phyloP scores from a whole-genome alignment of 1,284 basidiomycete species.

The Melanopsichium pennsylvanicum region DNA sequence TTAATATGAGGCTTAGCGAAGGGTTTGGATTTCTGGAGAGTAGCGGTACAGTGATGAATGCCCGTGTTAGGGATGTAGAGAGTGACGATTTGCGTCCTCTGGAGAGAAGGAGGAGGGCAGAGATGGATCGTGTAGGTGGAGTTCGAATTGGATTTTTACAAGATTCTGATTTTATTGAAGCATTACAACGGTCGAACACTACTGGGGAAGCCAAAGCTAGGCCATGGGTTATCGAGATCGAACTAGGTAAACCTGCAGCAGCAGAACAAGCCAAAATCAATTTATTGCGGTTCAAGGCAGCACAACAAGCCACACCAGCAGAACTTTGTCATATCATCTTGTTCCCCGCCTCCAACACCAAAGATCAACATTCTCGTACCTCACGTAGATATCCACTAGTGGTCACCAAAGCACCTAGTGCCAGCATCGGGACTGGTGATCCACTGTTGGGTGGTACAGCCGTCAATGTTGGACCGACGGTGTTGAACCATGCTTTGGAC shows the following conservation, averaged over 20 bases:
- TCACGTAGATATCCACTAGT: conserved; percentile 34
- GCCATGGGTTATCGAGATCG: conserved; percentile 43
- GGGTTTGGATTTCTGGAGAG: conserved; percentile 40
- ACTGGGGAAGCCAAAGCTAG: conserved; percentile 17
- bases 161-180: conserved; percentile 20
- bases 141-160: conserved; percentile 39
- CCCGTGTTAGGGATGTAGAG: conserved; percentile 27
- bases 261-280: conserved; percentile 11
- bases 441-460: conserved; percentile 5
- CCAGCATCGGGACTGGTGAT: not conserved
- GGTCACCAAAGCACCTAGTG: conserved; percentile 37
- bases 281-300: conserved; percentile 4
- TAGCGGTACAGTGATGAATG: conserved; percentile 14
- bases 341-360: conserved; percentile 19
- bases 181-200: conserved; percentile 12
- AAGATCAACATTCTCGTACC: conserved; percentile 12
- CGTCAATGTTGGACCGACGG: conserved; percentile 22
- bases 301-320: conserved; percentile 27
- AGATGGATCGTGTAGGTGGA: conserved; percentile 31
- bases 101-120: conserved; percentile 28
- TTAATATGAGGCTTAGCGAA: conserved; percentile 46
- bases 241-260: conserved; percentile 38
- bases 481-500: conserved; percentile 39
- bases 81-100: conserved; percentile 38
- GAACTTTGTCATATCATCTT: conserved; percentile 46